These are phyloP conservation scores for Cicer arietinum DNA, from an alignment of 306 rosid genomes.

Conservation along the genomic window DNA sequence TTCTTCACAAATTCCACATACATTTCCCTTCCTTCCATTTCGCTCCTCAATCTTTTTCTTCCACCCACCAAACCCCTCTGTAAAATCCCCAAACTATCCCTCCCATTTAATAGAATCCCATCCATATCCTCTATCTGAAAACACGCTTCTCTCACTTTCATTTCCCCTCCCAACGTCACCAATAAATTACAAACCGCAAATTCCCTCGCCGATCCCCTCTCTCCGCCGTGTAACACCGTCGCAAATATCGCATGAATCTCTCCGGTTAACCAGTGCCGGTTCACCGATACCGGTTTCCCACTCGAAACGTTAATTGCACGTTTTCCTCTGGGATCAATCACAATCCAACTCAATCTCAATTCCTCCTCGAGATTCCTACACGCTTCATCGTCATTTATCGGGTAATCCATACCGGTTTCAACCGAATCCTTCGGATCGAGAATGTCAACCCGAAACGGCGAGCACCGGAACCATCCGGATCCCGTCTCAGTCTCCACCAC, in stretches of 20 bases:
- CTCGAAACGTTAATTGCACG: slow-evolving; percentile 80
- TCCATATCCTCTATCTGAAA: slow-evolving; percentile 82
- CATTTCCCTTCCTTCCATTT: slow-evolving; percentile 43
- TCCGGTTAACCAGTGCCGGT: slow-evolving; percentile 84
- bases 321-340: slow-evolving; percentile 61
- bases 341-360: slow-evolving; percentile 73
- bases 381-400: slow-evolving; percentile 42
- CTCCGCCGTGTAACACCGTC: slow-evolving; percentile 57
- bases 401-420: slow-evolving; percentile 53
- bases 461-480: slow-evolving; percentile 77
- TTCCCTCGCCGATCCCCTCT: slow-evolving; percentile 63
- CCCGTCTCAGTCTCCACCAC: slow-evolving; percentile 76
- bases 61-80: slow-evolving; percentile 59
- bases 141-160: slow-evolving; percentile 81
- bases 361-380: slow-evolving; percentile 50
- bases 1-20: slow-evolving; percentile 52
- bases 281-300: slow-evolving; percentile 61
- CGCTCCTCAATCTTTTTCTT: slow-evolving; percentile 43
- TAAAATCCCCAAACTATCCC: slow-evolving; percentile 75
- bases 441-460: slow-evolving; percentile 79
- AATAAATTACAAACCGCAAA: slow-evolving; percentile 50
- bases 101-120: slow-evolving; percentile 68
- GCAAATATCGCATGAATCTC: slow-evolving; percentile 66
- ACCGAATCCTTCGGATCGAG: slow-evolving; percentile 77
- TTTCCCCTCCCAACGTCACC: slow-evolving; percentile 61